phyloP scores from a whole-genome alignment of 78 protist species.

The Guillardia theta region DNA sequence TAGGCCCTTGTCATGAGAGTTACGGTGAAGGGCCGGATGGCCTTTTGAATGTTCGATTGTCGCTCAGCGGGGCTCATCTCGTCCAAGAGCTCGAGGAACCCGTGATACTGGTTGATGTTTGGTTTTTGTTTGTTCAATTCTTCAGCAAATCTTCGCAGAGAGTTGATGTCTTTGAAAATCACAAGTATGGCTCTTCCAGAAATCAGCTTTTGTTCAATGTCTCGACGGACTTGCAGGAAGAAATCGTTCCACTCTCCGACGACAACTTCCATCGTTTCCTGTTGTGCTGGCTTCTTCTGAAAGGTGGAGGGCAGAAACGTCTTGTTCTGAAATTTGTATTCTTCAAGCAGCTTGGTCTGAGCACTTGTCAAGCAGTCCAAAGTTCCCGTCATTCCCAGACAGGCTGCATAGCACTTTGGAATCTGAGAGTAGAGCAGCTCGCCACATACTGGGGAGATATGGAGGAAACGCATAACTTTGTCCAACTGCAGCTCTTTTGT shows the following conservation, averaged over 20 bases:
- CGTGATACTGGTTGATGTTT: background rate
- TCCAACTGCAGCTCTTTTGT: background rate
- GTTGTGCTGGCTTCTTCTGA: background rate
- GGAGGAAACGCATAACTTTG: background rate
- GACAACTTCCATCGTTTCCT: background rate
- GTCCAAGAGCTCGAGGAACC: background rate
- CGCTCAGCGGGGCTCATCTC: background rate
- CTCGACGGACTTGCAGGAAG: background rate
- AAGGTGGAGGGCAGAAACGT: background rate
- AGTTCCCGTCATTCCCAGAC: background rate
- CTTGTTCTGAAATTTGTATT: background rate
- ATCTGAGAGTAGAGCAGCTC: background rate
- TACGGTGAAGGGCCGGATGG: background rate
- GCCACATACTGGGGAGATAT: background rate
- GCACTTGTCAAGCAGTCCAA: background rate
- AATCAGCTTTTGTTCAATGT: background rate
- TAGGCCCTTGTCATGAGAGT: slow-evolving; percentile 8
- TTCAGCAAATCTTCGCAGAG: background rate
- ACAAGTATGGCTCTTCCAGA: background rate
- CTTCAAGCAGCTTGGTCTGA: background rate
- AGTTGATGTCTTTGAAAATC: background rate
- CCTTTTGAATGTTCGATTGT: background rate
- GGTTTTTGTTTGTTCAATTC: background rate
- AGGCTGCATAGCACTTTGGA: background rate
- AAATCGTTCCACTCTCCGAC: background rate